Evolutionary conservation across 129 eudicot species (phyloP).

Genomic region (Calendula officinalis): DNA sequence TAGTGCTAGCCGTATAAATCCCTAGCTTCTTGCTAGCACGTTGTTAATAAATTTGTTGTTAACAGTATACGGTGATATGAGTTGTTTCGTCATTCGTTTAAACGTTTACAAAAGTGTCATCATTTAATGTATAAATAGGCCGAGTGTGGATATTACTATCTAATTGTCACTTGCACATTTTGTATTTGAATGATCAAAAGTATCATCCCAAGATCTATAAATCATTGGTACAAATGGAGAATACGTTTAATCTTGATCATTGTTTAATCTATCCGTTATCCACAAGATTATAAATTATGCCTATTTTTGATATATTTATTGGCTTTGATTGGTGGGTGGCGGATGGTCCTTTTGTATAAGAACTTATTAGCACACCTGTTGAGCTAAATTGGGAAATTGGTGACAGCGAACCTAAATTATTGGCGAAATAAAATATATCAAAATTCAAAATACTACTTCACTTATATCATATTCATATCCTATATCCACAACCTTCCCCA

Average conservation of each 20-base stretch:
- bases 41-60: too few species aligned
- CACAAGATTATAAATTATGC: neutral
- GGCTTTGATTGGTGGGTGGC: conserved; percentile 1
- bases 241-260: neutral
- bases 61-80: too few species aligned
- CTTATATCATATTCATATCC: conserved; percentile 5
- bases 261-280: conserved; percentile 16
- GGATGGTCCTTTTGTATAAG: conserved; percentile 2
- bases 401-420: conserved; percentile 36
- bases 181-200: conserved; percentile 5
- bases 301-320: neutral
- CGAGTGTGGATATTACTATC: conserved; percentile 1
- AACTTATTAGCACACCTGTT: conserved; percentile 4
- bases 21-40: too few species aligned
- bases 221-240: neutral
- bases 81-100: neutral
- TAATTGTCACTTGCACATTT: conserved; percentile 12
- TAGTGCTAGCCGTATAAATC: too few species aligned
- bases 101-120: neutral
- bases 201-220: neutral
- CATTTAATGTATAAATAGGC: conserved; percentile 2
- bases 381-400: conserved; percentile 21
- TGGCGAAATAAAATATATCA: conserved; percentile 24
- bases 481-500: conserved; percentile 8
- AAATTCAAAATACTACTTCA: conserved; percentile 20